These are phyloP conservation scores for Endoconidiophora polonica DNA, from an alignment of 2,329 filamentous ascomycete species.

Conservation along the genomic window DNA sequence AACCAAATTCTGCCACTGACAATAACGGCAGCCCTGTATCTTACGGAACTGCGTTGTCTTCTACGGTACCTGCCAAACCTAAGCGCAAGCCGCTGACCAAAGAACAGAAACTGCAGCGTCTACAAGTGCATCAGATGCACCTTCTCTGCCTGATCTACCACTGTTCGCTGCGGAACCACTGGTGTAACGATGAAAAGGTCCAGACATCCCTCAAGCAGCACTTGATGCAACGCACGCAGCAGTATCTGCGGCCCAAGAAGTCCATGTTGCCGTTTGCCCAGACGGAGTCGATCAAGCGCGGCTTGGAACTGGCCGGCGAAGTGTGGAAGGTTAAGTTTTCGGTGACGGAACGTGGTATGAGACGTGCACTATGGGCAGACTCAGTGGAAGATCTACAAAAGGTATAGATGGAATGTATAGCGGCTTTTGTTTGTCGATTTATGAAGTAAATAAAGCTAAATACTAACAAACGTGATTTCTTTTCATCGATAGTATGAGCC, in stretches of 20 bases:
- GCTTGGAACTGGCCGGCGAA: slow-evolving; percentile 50
- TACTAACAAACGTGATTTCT: slow-evolving; percentile 15
- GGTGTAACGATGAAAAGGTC: slow-evolving; percentile 65
- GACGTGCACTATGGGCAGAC: slow-evolving; percentile 60
- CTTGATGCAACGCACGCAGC: slow-evolving; percentile 47
- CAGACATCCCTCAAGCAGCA: slow-evolving; percentile 50
- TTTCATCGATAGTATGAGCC: slow-evolving; percentile 31
- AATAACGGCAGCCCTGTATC: background rate
- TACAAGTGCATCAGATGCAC: slow-evolving; percentile 76
- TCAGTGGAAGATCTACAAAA: slow-evolving; percentile 41
- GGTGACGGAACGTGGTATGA: slow-evolving; percentile 54
- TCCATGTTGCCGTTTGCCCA: slow-evolving; percentile 57
- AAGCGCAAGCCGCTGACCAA: slow-evolving; percentile 34
- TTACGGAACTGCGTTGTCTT: background rate
- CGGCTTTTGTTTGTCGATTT: background rate
- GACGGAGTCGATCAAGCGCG: slow-evolving; percentile 62
- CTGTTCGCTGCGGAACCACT: slow-evolving; percentile 59
- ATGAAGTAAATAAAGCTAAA: background rate
- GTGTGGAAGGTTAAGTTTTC: slow-evolving; percentile 55
- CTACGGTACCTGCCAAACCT: background rate
- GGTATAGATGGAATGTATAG: slow-evolving; percentile 24
- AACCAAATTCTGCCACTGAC: background rate
- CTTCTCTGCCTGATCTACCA: slow-evolving; percentile 70
- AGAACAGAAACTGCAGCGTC: slow-evolving; percentile 37
- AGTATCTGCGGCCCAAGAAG: slow-evolving; percentile 50